A percentile compares a stretch with the other conserved stretches of the same genome.
Evolutionary conservation across 2,329 filamentous ascomycete genomes (phyloP).

Genomic region (Emydomyces testavorans): DNA sequence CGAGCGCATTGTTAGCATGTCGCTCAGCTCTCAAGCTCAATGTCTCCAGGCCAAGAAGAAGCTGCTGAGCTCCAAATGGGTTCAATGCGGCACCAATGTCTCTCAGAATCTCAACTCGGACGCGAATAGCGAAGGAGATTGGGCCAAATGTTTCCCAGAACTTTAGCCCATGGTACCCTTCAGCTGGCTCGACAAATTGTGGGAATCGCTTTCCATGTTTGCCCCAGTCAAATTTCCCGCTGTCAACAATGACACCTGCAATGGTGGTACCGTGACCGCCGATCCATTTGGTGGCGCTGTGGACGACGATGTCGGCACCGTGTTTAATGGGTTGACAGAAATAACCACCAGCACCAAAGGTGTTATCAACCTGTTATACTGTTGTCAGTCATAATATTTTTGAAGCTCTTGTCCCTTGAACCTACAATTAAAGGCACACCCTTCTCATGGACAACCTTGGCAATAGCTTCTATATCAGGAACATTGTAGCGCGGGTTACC

Average conservation of each 20-base stretch:
- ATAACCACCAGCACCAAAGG: constrained; percentile 86
- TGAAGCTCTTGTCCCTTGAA: not conserved
- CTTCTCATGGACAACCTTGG: constrained; percentile 61
- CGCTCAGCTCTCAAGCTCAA: constrained; percentile 75
- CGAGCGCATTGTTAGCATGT: constrained; percentile 72
- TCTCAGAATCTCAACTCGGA: constrained; percentile 79
- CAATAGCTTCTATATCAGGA: constrained; percentile 79
- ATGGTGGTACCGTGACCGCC: constrained; percentile 91
- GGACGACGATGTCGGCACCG: constrained; percentile 85
- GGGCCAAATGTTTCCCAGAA: constrained; percentile 88
- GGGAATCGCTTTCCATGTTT: constrained; percentile 75
- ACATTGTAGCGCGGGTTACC: constrained; percentile 91
- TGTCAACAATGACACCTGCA: constrained; percentile 73
- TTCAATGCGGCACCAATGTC: constrained; percentile 75
- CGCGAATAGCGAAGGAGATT: constrained; percentile 70
- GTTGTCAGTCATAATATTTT: not conserved
- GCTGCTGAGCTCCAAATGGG: constrained; percentile 85
- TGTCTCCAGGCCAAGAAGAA: constrained; percentile 81
- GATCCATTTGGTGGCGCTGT: constrained; percentile 95
- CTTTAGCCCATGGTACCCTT: constrained; percentile 84
- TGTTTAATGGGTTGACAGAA: constrained; percentile 77
- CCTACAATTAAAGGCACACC: constrained; percentile 53
- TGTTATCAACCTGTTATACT: constrained; percentile 69
- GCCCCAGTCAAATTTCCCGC: constrained; percentile 90
- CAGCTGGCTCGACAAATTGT: constrained; percentile 77